A percentile compares a stretch with the other conserved stretches of the same genome.
These are phyloP conservation scores for Puccinia triticina DNA, from an alignment of 1,284 basidiomycete genomes.

Conservation along the genomic window DNA sequence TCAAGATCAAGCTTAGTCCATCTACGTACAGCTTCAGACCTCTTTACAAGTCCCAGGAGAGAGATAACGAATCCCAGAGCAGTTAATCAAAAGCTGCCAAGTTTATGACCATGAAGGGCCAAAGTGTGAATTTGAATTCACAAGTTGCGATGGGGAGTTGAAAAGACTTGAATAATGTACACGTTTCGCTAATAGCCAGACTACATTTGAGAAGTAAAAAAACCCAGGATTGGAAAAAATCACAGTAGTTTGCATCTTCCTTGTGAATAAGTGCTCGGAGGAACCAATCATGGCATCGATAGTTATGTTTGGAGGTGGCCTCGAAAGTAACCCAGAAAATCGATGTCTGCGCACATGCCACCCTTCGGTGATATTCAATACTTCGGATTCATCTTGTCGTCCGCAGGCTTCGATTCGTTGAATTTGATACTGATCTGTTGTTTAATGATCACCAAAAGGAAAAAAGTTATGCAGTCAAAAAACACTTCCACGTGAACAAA, in stretches of 20 bases:
- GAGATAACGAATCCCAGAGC: too few species aligned
- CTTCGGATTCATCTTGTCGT: slow-evolving; percentile 17
- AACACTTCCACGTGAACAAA: not conserved
- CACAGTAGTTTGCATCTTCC: too few species aligned
- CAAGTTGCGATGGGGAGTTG: too few species aligned
- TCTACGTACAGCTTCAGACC: too few species aligned
- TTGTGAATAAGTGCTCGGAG: too few species aligned
- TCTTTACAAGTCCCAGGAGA: too few species aligned
- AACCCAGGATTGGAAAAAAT: too few species aligned
- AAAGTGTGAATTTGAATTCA: too few species aligned
- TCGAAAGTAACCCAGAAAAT: not conserved
- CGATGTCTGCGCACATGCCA: not conserved
- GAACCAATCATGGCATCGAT: too few species aligned
- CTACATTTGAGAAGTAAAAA: too few species aligned
- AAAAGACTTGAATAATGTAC: not conserved
- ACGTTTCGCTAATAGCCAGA: not conserved
- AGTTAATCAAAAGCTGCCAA: too few species aligned
- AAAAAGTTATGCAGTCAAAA: not conserved
- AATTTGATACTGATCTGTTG: slow-evolving; percentile 27
- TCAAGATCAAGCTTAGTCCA: not conserved
- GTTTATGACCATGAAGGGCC: too few species aligned
- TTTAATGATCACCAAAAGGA: not conserved
- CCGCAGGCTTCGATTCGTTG: slow-evolving; percentile 20
- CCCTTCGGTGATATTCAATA: not conserved
- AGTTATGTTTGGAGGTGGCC: not conserved